Conservation (phyloP, 257 asterid genomes). For the Nicotiana paniculata region DNA sequence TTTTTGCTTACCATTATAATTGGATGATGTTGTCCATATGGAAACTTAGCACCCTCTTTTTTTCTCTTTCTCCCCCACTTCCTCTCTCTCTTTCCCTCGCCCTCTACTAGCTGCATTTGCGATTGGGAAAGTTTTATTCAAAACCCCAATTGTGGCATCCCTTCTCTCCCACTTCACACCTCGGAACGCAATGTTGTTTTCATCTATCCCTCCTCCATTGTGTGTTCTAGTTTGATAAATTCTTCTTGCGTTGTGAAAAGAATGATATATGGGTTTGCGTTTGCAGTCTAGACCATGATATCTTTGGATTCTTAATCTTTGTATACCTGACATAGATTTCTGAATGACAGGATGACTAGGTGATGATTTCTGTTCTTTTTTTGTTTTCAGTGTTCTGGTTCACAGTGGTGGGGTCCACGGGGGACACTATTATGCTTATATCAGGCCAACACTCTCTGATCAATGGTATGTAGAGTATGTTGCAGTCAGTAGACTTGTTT, state of each 20-base stretch:
- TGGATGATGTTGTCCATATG: background rate
- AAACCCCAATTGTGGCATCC: too few species aligned
- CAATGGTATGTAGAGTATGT: slow-evolving; percentile 23
- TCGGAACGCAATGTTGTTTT: background rate
- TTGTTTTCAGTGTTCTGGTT: slow-evolving; percentile 20
- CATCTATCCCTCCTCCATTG: background rate
- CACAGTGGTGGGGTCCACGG: slow-evolving; percentile 43
- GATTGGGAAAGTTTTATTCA: background rate
- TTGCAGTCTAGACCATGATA: background rate
- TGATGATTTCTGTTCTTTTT: background rate
- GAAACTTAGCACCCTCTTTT: background rate
- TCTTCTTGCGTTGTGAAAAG: background rate
- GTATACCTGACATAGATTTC: background rate
- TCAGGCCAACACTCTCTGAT: slow-evolving; percentile 34
- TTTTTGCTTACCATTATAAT: background rate
- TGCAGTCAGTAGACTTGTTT: background rate
- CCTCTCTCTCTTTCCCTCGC: background rate
- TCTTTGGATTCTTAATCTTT: background rate
- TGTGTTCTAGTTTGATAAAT: background rate
- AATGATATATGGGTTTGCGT: background rate
- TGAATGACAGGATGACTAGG: background rate
- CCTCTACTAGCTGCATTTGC: background rate
- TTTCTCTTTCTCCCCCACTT: background rate
- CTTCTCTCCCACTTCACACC: too few species aligned
- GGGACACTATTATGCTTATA: slow-evolving; percentile 40